These are phyloP conservation scores for Fallopia convolvulus DNA, from an alignment of 148 eudicot species.

Conservation along the genomic window DNA sequence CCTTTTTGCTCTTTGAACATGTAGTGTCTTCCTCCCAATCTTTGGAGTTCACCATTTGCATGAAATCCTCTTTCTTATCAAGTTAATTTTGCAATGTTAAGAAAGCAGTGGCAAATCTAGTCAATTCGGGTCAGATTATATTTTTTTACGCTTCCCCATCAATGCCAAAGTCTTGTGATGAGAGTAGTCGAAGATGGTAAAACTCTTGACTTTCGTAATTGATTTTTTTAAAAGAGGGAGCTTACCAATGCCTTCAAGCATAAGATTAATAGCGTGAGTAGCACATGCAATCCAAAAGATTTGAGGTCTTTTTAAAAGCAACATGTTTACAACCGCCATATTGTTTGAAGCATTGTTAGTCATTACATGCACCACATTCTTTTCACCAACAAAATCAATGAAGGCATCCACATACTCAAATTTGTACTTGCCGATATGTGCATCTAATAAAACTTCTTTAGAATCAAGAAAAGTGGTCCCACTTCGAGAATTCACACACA, in stretches of 20 bases:
- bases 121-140: no score
- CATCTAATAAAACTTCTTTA: not conserved
- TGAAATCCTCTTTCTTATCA: no score
- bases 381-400: not conserved
- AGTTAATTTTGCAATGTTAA: no score
- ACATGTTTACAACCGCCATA: not conserved
- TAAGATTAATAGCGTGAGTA: not conserved
- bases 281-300: not conserved
- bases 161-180: no score
- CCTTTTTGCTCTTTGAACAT: no score
- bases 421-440: not conserved
- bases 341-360: not conserved
- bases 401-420: not conserved
- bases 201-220: not conserved
- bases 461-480: not conserved
- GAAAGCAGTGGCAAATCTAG: no score
- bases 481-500: not conserved
- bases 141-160: no score
- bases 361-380: not conserved
- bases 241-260: not conserved
- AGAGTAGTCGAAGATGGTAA: not conserved
- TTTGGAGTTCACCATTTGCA: no score
- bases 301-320: not conserved
- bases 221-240: not conserved
- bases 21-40: no score